Evolutionary conservation across 768 basidiomycete species (phyloP), one percentile per base, ranked within the genome.

Genomic region (Pleurotus djamor): DNA sequence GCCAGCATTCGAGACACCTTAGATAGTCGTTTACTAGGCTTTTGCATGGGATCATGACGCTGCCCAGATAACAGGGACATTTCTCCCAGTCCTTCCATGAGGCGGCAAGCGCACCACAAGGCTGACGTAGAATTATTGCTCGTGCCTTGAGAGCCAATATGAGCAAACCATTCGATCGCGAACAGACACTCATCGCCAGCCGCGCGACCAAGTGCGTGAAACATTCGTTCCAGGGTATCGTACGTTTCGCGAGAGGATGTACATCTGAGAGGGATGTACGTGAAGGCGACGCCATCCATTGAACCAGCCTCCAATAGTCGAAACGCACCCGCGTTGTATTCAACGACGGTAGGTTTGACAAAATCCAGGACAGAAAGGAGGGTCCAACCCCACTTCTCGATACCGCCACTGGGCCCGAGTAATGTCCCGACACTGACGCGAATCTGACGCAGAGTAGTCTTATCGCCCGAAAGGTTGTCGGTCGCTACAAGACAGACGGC

Each of bases 311-410:
- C 88, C 9, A 92, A 76, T 71, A 84, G 76, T 17, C 86, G 72
- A 57, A 81, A 85, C 2, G 76, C 70, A 4, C 85, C 79, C 3
- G 78, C 72, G 57, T 76, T 73, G 12, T 82, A 77, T 9, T 83
- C 68, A 5, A 76, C 71, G 52, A 84, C 70, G 6, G 76, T 71
- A n/a, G 82, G 89, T 62, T 78, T 76, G 2, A 70, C 74, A 59
- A 98, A 85, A 64, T 94, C 88, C 41, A 98, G 74, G n/a, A 89
- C 91, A 0, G 84, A 83, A 33, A 98, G 79, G 4, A 99, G 68
- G 50, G 84, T 83, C 89, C 91, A 94, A 4, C 94, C 92, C 96
- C 95, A 98, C 69, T 87, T 87, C 65, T 97, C 94, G 14, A 97
- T 85, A 0, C 91, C 88, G 5, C 94, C 93, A 0, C 76, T 81